Evolutionary conservation across 768 basidiomycete genomes (phyloP), one percentile per base, ranked within the genome.

Genomic region (Boletus eberwhitei): DNA sequence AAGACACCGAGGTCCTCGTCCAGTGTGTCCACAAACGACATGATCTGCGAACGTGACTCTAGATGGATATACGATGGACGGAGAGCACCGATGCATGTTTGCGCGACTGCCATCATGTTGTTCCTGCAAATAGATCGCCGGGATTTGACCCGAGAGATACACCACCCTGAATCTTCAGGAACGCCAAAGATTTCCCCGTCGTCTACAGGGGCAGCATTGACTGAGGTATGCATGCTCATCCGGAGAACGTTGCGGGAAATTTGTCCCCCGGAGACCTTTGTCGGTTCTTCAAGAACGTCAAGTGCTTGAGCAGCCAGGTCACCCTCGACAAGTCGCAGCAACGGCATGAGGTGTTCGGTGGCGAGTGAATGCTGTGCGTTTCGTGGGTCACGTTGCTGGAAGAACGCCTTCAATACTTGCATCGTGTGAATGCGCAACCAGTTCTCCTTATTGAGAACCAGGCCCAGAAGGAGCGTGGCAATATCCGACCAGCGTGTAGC

Each of bases 251-350:
- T 88, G 55, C 88, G 88, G 1, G 91, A 90, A 0, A 86, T 79
- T 44, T 83, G 85, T 22, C 89, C 87, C 40, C 85, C 83, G 1
- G 84, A 83, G 73, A 93, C 87, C 19, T 79, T 82, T 71, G 90
- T 84, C 0, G 93, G 93, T 62, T 94, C 89, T 62, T 97, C 93
- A 7, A 98, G 79, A n/a, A 98, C 92, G 45, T 95, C 94, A 44
- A 98, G 78, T 1, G 93, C 94, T 57, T 90, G 84, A 8, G 86
- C 72, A 11, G 94, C 87, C 34, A 93, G 79, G 58, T 94, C 89
- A 2, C 90, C 91, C 61, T 90, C 87, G n/a, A 97, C 77, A 22
- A 98, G 79, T 26, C 93, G 85, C 32, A 98, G 74, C 26, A 98
- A 77, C 0, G 95, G 94, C 87, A 93, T 93, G 29, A 98, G 80